phyloP scores from a whole-genome alignment of 495 filamentous ascomycete species.

The Aspergillus heteromorphus region DNA sequence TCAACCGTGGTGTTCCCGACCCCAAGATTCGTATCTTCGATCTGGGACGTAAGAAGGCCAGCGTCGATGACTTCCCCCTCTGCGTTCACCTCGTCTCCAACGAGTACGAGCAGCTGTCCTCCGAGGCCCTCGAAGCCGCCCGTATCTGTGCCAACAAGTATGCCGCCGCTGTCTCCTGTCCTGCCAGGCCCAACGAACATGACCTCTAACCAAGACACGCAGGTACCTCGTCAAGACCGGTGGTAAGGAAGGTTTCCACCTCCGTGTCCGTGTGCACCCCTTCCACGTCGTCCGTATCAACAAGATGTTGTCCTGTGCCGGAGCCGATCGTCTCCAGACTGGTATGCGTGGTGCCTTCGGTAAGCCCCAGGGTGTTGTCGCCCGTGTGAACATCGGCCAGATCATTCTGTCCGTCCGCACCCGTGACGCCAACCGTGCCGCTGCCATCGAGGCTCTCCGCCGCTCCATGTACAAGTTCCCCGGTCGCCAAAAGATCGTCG shows the following conservation, averaged over 20 bases:
- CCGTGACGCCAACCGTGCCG: constrained; percentile 82
- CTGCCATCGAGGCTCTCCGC: constrained; percentile 95
- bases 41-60: constrained; percentile 96
- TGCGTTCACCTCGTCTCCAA: constrained; percentile 99
- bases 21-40: constrained; percentile 99
- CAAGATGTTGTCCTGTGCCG: constrained; percentile 99
- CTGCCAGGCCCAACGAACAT: background rate
- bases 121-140: constrained; percentile 96
- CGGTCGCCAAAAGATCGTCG: constrained; percentile 99
- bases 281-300: constrained; percentile 99
- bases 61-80: constrained; percentile 96
- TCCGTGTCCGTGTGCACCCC: constrained; percentile 96
- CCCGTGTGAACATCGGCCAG: constrained; percentile 99
- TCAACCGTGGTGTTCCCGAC: constrained; percentile 99
- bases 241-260: constrained; percentile 99
- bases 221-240: constrained; percentile 92
- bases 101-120: constrained; percentile 98
- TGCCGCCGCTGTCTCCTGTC: constrained; percentile 16
- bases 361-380: constrained; percentile 96
- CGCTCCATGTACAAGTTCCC: constrained; percentile 99
- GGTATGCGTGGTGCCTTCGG: constrained; percentile 99
- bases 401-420: constrained; percentile 95
- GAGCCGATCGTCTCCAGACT: constrained; percentile 99
- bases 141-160: constrained; percentile 99
- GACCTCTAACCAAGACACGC: background rate